phyloP scores from a whole-genome alignment of 208 protist genomes.

The Leishmania aethiopica region DNA sequence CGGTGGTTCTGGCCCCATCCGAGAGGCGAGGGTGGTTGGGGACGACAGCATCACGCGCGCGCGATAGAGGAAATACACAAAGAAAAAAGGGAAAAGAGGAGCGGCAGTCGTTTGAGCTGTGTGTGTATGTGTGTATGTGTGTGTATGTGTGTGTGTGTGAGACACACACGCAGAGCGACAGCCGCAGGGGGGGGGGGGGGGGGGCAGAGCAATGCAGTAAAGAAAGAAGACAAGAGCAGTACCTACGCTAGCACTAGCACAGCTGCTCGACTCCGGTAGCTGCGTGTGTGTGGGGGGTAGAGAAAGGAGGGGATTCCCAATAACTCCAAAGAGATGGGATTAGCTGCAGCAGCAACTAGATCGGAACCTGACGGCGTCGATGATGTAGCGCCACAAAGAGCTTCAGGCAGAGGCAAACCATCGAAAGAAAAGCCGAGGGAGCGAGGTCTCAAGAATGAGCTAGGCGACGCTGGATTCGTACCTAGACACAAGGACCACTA shows the following conservation, averaged over 20 bases:
- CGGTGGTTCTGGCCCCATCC: not conserved
- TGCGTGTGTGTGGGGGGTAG: not conserved
- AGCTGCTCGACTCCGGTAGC: not conserved
- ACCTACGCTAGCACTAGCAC: not conserved
- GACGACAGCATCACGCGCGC: constrained; percentile 1
- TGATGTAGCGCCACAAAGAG: not conserved
- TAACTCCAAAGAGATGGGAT: not conserved
- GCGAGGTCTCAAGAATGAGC: not conserved
- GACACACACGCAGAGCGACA: not conserved
- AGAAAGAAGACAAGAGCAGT: not conserved
- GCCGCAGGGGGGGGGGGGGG: not conserved
- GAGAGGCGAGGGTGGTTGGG: constrained; percentile 8
- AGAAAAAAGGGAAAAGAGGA: not conserved
- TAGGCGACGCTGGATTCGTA: not conserved
- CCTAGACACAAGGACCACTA: not conserved
- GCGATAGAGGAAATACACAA: not conserved
- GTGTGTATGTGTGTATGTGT: not conserved
- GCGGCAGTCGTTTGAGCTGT: not conserved
- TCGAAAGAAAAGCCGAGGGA: not conserved
- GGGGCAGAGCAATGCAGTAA: not conserved
- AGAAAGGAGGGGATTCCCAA: not conserved
- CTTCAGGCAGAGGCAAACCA: not conserved
- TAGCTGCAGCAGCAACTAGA: not conserved
- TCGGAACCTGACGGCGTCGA: not conserved
- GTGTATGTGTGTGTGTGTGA: not conserved